Percentiles rank a stretch among this genome's conserved stretches.
Evolutionary conservation across 805 yeast genomes (phyloP).

Genomic region (Starmerella scarabaei): DNA sequence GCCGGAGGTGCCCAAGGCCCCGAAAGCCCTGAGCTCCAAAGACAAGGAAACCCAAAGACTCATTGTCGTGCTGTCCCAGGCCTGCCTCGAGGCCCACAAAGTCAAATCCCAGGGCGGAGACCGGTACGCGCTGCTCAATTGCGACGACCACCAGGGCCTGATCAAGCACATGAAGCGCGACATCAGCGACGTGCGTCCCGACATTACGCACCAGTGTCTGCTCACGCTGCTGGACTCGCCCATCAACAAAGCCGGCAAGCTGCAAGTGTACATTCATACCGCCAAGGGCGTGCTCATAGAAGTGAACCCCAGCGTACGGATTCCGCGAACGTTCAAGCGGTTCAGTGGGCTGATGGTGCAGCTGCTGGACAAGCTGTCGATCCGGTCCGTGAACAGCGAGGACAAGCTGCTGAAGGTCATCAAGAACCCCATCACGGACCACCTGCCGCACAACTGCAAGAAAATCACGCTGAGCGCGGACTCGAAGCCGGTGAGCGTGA

Average conservation of each 20-base stretch:
- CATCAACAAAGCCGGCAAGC: conserved; percentile 89
- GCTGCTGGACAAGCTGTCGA: conserved; percentile 78
- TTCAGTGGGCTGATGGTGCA: conserved; percentile 98
- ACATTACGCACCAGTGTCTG: conserved; percentile 94
- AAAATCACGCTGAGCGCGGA: conserved; percentile 87
- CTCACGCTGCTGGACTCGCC: conserved; percentile 94
- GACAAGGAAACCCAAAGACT: conserved; percentile 80
- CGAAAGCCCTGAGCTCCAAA: conserved; percentile 62
- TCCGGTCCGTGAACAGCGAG: conserved; percentile 88
- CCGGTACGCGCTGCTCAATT: conserved; percentile 82
- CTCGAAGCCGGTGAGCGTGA: conserved; percentile 75
- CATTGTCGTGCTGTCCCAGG: conserved; percentile 89
- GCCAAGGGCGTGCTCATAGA: conserved; percentile 90
- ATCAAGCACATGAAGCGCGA: conserved; percentile 93
- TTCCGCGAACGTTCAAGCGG: conserved; percentile 95
- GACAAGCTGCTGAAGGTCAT: conserved; percentile 88
- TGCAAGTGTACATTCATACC: conserved; percentile 93
- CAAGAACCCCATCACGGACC: conserved; percentile 94
- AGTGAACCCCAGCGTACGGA: conserved; percentile 91
- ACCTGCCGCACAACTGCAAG: conserved; percentile 89
- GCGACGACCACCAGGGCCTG: conserved; percentile 97
- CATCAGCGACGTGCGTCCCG: conserved; percentile 98
- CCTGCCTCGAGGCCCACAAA: conserved; percentile 90
- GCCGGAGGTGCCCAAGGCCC: conserved; percentile 82
- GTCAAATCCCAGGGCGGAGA: conserved; percentile 71